A percentile compares a stretch with the other conserved stretches of the same genome.
phyloP scores from a whole-genome alignment of 2,329 filamentous ascomycete genomes.

The Paecilomyces formosus region DNA sequence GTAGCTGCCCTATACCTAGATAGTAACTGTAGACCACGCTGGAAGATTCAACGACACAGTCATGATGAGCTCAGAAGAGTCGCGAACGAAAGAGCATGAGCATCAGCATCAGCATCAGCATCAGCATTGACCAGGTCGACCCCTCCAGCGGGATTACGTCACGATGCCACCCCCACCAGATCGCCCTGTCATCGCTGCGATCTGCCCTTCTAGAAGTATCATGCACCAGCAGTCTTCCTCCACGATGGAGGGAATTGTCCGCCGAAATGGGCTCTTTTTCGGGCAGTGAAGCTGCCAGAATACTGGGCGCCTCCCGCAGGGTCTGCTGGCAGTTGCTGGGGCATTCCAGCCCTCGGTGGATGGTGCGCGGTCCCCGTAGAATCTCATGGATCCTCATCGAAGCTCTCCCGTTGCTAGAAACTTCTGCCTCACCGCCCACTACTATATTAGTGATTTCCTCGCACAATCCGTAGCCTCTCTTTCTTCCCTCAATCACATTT shows the following conservation, averaged over 20 bases:
- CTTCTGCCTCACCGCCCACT: conserved; percentile 34
- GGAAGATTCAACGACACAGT: not conserved
- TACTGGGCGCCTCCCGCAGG: not conserved
- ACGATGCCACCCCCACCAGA: not conserved
- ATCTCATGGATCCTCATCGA: conserved; percentile 30
- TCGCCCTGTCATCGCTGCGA: not conserved
- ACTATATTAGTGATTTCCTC: conserved; percentile 27
- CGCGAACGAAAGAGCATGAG: too few relatives aligned
- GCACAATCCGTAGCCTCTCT: conserved; percentile 5
- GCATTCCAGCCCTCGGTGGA: conserved; percentile 6
- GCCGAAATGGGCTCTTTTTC: not conserved
- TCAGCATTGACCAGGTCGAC: not conserved
- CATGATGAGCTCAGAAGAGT: too few relatives aligned
- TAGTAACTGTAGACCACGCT: not conserved
- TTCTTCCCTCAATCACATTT: conserved; percentile 4
- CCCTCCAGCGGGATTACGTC: not conserved
- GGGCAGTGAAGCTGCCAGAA: not conserved
- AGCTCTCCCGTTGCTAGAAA: conserved; percentile 32
- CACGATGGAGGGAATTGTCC: not conserved
- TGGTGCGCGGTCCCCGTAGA: conserved; percentile 20
- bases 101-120: not conserved
- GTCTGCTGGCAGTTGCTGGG: conserved; percentile 10
- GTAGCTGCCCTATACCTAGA: too few relatives aligned
- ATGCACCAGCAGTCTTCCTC: not conserved
- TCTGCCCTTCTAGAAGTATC: not conserved